phyloP scores from a whole-genome alignment of 2,329 filamentous ascomycete genomes.

The Cordyceps pruinosa region DNA sequence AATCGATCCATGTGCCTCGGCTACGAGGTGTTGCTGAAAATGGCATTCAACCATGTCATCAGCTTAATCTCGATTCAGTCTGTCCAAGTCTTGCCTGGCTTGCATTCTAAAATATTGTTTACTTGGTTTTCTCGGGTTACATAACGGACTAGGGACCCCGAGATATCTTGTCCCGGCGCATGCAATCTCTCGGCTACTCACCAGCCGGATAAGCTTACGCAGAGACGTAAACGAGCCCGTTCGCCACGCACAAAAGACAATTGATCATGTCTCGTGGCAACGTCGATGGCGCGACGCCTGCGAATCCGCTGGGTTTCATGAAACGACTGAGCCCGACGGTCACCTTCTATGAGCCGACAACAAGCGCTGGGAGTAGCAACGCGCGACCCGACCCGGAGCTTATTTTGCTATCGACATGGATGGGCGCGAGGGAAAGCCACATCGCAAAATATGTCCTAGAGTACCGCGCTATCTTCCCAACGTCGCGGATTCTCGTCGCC shows the following conservation, averaged over 20 bases:
- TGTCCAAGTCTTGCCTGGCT: no score
- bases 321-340: slow-evolving; percentile 28
- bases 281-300: not conserved
- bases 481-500: slow-evolving; percentile 39
- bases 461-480: slow-evolving; percentile 39
- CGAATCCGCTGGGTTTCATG: slow-evolving; percentile 5
- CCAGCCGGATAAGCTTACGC: not conserved
- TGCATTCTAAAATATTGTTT: not conserved
- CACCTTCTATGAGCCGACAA: slow-evolving; percentile 26
- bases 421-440: slow-evolving; percentile 42
- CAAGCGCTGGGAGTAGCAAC: not conserved
- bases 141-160: not conserved
- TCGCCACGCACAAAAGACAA: not conserved
- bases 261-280: not conserved
- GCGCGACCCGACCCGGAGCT: slow-evolving; percentile 34
- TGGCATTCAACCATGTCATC: not conserved
- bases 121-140: not conserved
- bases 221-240: not conserved
- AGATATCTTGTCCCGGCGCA: not conserved
- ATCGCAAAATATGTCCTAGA: slow-evolving; percentile 44
- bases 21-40: not conserved
- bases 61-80: not conserved
- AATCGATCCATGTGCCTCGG: not conserved
- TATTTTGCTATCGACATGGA: slow-evolving; percentile 44
- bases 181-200: not conserved